Evolutionary conservation across 2,329 filamentous ascomycete genomes (phyloP), one percentile per base, ranked within the genome.

Genomic region (Colletotrichum scovillei): DNA sequence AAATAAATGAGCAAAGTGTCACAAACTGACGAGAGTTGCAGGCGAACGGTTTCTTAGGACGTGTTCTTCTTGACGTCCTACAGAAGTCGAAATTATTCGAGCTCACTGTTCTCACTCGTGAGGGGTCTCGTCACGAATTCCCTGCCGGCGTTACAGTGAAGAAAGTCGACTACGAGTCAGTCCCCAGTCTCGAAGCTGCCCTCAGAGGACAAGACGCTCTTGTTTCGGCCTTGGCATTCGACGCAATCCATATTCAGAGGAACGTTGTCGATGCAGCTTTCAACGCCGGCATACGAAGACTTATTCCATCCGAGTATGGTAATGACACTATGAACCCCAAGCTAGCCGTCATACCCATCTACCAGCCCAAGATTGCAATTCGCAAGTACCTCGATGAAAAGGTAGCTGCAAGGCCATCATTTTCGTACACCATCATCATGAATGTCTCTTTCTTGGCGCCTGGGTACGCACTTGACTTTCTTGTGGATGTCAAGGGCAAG

Each of bases 121-220:
- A 76, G 26, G 83, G 84, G 60, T 91, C 89, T 7, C 76, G 74
- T 2, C 80, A 82, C 0, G 80, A 80, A 1, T 81, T 82, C 75
- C 80, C 82, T 32, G 49, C 75, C 4, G 77, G 75, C n/a, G 76
- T 76, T 19, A 78, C 80, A 6, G 80, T 83, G 32, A 75, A 79
- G 7, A 77, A 82, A 26, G 82, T 82, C 46, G 85, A 84, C 77
- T 84, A 83, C 67, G 68, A 67, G 53, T 71, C 68, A n/a, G 78
- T 86, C 2, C 78, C 84, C 0, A 86, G 87, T 30, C 84, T 92
- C 16, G 84, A 81, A 0, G 75, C 82, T 1, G 88, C 87, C 0
- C 86, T 93, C 63, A 76, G 84, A 60, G 89, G 87, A 66, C 86
- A 91, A 69, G 90, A 92, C 74, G 90, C 87, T 1, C 83, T 92